Evolutionary conservation across 495 filamentous ascomycete genomes (phyloP).

Genomic region (Penicillium bovifimosum): DNA sequence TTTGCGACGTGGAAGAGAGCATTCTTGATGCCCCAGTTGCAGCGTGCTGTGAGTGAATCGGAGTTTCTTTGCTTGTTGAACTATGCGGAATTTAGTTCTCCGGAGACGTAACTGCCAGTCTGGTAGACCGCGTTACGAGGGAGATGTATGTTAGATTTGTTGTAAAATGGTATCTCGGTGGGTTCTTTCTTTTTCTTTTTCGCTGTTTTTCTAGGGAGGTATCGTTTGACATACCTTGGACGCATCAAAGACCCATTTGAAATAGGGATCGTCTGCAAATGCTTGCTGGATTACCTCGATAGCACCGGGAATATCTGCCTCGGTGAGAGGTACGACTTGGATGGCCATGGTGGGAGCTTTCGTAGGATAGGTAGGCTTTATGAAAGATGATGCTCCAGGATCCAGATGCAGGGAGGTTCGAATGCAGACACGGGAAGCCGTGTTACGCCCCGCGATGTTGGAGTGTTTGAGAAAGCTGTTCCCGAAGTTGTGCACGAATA

Average conservation of each 20-base stretch:
- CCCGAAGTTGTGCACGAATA: not conserved
- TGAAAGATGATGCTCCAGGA: not conserved
- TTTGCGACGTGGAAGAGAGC: slow-evolving; percentile 61
- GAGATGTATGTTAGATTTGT: slow-evolving; percentile 16
- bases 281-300: slow-evolving; percentile 50
- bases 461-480: not conserved
- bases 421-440: not conserved
- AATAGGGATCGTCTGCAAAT: slow-evolving; percentile 60
- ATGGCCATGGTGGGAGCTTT: slow-evolving; percentile 41
- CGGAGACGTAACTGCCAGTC: slow-evolving; percentile 3
- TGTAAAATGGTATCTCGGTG: not conserved
- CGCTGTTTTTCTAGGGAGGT: not conserved
- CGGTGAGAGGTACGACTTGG: slow-evolving; percentile 46
- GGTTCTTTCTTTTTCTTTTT: not conserved
- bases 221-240: slow-evolving; percentile 36
- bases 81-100: slow-evolving; percentile 18
- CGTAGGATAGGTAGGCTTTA: too few species aligned
- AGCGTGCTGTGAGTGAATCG: slow-evolving; percentile 52
- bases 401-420: not conserved
- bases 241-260: slow-evolving; percentile 55
- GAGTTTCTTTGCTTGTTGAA: slow-evolving; percentile 51
- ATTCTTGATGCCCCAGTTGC: slow-evolving; percentile 59
- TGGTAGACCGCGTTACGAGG: slow-evolving; percentile 17
- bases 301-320: slow-evolving; percentile 56
- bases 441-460: not conserved